phyloP scores from a whole-genome alignment of 306 rosid genomes.

The Quercus bicolor region DNA sequence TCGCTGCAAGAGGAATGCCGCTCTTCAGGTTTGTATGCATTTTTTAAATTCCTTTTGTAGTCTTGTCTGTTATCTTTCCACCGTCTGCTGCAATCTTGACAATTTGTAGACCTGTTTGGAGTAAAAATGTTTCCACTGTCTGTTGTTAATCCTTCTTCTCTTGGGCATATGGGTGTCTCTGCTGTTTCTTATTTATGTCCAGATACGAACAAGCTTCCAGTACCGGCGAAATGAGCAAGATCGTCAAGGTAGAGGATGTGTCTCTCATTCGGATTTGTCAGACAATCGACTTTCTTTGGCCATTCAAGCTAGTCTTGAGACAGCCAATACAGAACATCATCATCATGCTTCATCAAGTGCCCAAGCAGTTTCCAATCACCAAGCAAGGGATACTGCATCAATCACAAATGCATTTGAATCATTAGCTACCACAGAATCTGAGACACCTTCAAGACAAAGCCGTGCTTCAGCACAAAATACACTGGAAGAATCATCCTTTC shows the following conservation, averaged over 20 bases:
- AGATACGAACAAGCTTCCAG: conserved; percentile 7
- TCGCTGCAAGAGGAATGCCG: background rate
- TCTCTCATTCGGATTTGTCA: background rate
- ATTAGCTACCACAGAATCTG: conserved; percentile 1
- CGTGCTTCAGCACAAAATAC: background rate
- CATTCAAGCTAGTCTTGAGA: background rate
- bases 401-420: background rate
- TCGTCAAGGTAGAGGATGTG: background rate
- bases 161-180: background rate
- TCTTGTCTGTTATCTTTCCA: background rate
- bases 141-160: background rate
- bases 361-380: background rate
- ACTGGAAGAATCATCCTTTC: conserved; percentile 13
- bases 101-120: background rate
- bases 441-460: background rate
- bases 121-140: background rate
- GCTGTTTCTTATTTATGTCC: background rate
- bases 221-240: background rate
- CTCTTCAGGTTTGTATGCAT: background rate
- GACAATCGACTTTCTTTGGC: background rate
- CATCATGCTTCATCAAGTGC: background rate
- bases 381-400: background rate
- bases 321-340: background rate
- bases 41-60: background rate
- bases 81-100: background rate